Evolutionary conservation across 2,329 filamentous ascomycete genomes (phyloP).

Genomic region (Aspergillus fumigatiaffinis): DNA sequence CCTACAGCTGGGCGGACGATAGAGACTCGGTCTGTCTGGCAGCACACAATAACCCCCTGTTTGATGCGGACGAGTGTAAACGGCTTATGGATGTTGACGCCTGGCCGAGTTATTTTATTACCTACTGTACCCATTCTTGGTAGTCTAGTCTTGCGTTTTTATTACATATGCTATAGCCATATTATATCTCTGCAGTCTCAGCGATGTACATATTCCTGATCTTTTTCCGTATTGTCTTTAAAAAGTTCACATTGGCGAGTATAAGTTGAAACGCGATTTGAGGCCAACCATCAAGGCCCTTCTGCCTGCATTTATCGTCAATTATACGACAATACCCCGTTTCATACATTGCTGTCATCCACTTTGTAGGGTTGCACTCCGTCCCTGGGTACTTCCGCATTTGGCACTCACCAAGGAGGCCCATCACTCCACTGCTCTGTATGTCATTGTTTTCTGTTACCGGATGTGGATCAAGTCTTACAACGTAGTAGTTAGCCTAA

Average conservation of each 20-base stretch:
- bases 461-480: background rate
- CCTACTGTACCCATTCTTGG: conserved; percentile 21
- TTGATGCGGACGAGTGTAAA: conserved; percentile 18
- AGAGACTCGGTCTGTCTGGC: conserved; percentile 11
- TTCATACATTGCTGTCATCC: too few species aligned
- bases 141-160: background rate
- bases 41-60: conserved; percentile 10
- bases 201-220: too few species aligned
- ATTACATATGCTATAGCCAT: background rate
- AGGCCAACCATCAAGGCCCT: too few species aligned
- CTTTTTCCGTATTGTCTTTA: too few species aligned
- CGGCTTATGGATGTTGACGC: conserved; percentile 15
- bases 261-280: too few species aligned
- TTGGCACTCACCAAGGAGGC: background rate
- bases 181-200: background rate
- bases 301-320: too few species aligned
- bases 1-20: conserved; percentile 19
- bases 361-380: background rate
- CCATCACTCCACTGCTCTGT: background rate
- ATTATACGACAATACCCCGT: too few species aligned
- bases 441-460: too few species aligned
- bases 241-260: too few species aligned
- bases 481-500: background rate
- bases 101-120: conserved; percentile 23
- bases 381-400: background rate